Percentiles rank a stretch among this genome's conserved stretches.
phyloP scores from a whole-genome alignment of 306 rosid species.

The Canavalia ensiformis region DNA sequence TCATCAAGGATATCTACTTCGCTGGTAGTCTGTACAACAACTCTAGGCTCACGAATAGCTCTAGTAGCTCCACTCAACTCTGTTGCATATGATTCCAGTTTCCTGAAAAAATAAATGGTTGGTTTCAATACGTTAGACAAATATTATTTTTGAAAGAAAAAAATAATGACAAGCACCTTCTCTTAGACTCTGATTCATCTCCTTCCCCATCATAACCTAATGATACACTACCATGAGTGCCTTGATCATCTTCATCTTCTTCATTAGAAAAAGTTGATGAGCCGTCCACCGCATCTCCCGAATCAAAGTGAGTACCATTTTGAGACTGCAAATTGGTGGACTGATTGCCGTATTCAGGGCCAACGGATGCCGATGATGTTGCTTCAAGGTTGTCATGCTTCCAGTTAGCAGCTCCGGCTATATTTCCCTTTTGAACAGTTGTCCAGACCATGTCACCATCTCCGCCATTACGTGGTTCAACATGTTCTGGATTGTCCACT shows the following conservation, averaged over 20 bases:
- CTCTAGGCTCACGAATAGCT: slow-evolving; percentile 98
- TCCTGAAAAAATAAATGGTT: slow-evolving; percentile 64
- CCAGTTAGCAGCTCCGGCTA: slow-evolving; percentile 66
- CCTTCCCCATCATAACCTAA: slow-evolving; percentile 88
- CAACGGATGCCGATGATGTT: slow-evolving; percentile 73
- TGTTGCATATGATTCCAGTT: slow-evolving; percentile 82
- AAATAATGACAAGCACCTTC: slow-evolving; percentile 65
- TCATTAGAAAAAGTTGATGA: slow-evolving; percentile 92
- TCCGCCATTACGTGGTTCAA: slow-evolving; percentile 65
- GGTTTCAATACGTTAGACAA: slow-evolving; percentile 42
- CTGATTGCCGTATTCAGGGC: slow-evolving; percentile 73
- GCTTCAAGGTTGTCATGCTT: slow-evolving; percentile 83
- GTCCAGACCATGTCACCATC: slow-evolving; percentile 68
- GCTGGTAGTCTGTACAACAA: slow-evolving; percentile 97
- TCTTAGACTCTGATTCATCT: slow-evolving; percentile 94
- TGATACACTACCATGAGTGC: slow-evolving; percentile 89
- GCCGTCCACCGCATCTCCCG: slow-evolving; percentile 82
- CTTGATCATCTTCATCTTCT: slow-evolving; percentile 91
- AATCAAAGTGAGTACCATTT: slow-evolving; percentile 69
- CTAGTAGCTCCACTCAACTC: slow-evolving; percentile 98
- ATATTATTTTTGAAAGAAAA: slow-evolving; percentile 23
- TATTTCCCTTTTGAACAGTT: slow-evolving; percentile 63
- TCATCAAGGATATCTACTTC: slow-evolving; percentile 98
- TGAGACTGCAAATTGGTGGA: slow-evolving; percentile 71
- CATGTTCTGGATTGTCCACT: slow-evolving; percentile 69